Base-by-base conservation (phyloP, 2,329 filamentous ascomycete species). In the Emergomyces orientalis region DNA sequence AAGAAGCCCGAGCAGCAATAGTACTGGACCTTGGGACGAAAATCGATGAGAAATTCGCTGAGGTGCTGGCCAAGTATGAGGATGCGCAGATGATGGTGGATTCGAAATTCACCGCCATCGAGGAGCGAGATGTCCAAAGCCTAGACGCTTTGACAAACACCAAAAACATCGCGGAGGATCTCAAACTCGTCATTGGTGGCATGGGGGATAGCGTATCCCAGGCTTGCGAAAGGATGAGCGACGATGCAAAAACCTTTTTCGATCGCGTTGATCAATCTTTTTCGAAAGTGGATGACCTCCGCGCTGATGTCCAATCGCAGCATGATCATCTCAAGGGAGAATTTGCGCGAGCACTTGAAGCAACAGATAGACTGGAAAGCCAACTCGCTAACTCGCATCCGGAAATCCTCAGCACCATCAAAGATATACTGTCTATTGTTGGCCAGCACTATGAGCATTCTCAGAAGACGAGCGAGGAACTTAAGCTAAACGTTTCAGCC, bases 361-460 rank as follows among this genome's bases (percentile, higher is more conserved):
- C 85, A 8, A 86, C 96, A 19, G 87, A 89, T 67, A 86, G 85
- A 30, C 79, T 97, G 1, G 89, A 95, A 71, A 88, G 83, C 64
- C 86, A 94, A 63, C 83, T 96, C 37, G 84, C 84, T 9, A 91
- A 97, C 73, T 88, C 88, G 67, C 88, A 97, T 69, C 94, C 94
- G 1, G 89, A 95, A 76, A 89, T 97, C 67, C 83, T 97, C 63
- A 87, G 93, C 61, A 85, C 89, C 0, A 85, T 99, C 67, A 88
- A 91, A 69, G 90, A 97, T 69, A 86, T 97, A n/a, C 81, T 95
- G 47, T 80, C 86, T 8, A 82, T 95, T 30, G 89, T 96, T 62
- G 88, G 86, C 30, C 85, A 95, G 72, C 92, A 97, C 73, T 96
- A 89, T 70, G 91, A 96, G 68, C 90, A 96, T 71, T 89, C 91